Conservation (phyloP, 2,329 filamentous ascomycete genomes). For the Uncinocarpus reesii region DNA sequence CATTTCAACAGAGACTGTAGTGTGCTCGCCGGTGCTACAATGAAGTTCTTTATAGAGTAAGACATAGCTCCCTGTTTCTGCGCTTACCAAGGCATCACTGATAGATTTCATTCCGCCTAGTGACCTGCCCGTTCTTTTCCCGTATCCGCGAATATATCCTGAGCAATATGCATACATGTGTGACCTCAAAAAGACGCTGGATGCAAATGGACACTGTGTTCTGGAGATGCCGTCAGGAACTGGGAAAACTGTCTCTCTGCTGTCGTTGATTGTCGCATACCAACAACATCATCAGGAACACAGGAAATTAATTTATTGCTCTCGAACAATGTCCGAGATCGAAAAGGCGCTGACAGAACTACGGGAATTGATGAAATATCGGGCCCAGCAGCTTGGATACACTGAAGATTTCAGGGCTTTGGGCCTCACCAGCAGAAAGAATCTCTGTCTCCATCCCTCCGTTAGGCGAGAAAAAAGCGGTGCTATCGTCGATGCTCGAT, state of each 20-base stretch:
- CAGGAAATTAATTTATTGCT: constrained; percentile 96
- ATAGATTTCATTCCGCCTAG: constrained; percentile 30
- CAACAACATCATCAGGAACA: constrained; percentile 89
- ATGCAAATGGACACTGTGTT: constrained; percentile 89
- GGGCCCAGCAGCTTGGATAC: constrained; percentile 74
- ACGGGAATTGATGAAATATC: constrained; percentile 89
- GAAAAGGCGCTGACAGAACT: constrained; percentile 92
- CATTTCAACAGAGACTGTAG: not conserved
- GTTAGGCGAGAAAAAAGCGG: constrained; percentile 96
- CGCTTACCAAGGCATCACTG: constrained; percentile 7
- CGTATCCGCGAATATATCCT: constrained; percentile 65
- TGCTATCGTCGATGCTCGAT: constrained; percentile 84
- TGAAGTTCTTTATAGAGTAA: constrained; percentile 72
- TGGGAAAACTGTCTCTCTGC: constrained; percentile 88
- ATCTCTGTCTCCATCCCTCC: constrained; percentile 88
- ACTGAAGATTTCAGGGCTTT: constrained; percentile 89
- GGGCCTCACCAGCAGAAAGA: constrained; percentile 91
- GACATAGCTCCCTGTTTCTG: not conserved
- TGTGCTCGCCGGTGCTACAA: constrained; percentile 33
- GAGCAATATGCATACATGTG: constrained; percentile 74
- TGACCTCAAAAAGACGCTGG: constrained; percentile 77
- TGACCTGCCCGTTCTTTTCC: constrained; percentile 60
- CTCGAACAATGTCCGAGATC: constrained; percentile 98
- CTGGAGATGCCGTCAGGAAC: constrained; percentile 98
- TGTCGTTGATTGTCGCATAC: constrained; percentile 93